Evolutionary conservation across 768 basidiomycete species (phyloP).

Genomic region (Pleurotus giganteus): DNA sequence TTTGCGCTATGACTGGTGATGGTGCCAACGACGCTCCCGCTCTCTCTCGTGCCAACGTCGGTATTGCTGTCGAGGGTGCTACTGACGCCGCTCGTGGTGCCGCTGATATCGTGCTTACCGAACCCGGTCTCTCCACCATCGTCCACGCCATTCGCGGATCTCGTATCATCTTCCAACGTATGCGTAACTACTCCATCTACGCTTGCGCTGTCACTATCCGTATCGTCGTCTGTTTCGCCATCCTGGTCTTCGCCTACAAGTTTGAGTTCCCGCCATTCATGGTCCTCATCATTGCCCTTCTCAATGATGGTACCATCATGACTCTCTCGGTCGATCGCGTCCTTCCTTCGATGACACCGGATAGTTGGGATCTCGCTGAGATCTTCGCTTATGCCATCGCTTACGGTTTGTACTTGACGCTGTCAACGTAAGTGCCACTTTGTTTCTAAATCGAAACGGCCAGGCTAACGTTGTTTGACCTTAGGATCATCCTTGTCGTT

Average conservation of each 20-base stretch:
- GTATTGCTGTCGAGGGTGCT: slow-evolving; percentile 99
- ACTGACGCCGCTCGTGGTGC: slow-evolving; percentile 98
- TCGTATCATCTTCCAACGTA: slow-evolving; percentile 99
- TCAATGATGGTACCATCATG: slow-evolving; percentile 99
- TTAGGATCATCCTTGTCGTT: slow-evolving; percentile 72
- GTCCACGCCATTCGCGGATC: slow-evolving; percentile 98
- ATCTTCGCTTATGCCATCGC: slow-evolving; percentile 95
- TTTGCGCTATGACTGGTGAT: slow-evolving; percentile 99
- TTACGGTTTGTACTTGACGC: slow-evolving; percentile 91
- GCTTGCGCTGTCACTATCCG: slow-evolving; percentile 95
- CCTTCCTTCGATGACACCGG: slow-evolving; percentile 87
- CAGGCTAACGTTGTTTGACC: slow-evolving; percentile 10
- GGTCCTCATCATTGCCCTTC: slow-evolving; percentile 95
- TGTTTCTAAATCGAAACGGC: slow-evolving; percentile 6
- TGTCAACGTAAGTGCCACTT: slow-evolving; percentile 71
- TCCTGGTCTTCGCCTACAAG: slow-evolving; percentile 93
- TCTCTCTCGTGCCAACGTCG: slow-evolving; percentile 96
- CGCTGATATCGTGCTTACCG: slow-evolving; percentile 96
- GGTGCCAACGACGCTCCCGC: slow-evolving; percentile 99
- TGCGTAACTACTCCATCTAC: slow-evolving; percentile 99
- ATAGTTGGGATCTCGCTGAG: slow-evolving; percentile 95
- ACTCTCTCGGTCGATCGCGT: slow-evolving; percentile 96
- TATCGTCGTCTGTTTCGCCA: slow-evolving; percentile 97
- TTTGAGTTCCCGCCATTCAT: slow-evolving; percentile 99
- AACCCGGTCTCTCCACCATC: slow-evolving; percentile 98